Conservation (phyloP, 2,329 filamentous ascomycete genomes). For the Calonectria fujianensis region DNA sequence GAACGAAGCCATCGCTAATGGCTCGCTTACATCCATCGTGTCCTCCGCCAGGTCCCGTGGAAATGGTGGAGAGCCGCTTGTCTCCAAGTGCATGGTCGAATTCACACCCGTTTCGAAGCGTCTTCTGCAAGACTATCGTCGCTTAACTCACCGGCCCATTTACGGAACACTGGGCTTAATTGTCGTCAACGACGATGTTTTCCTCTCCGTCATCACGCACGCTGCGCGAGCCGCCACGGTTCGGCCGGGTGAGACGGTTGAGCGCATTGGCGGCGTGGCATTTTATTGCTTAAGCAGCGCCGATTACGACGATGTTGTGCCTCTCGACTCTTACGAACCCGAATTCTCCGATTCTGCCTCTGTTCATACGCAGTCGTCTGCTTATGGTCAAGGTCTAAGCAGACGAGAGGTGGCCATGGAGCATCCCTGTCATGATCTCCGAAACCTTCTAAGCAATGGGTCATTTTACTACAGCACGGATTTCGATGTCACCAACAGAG, state of each 20-base stretch:
- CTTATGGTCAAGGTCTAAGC: slow-evolving; percentile 68
- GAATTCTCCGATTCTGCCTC: slow-evolving; percentile 69
- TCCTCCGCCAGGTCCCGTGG: slow-evolving; percentile 67
- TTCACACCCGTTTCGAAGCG: slow-evolving; percentile 80
- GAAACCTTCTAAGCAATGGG: slow-evolving; percentile 93
- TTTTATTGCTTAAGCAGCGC: slow-evolving; percentile 94
- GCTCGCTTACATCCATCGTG: slow-evolving; percentile 73
- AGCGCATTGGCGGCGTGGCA: slow-evolving; percentile 89
- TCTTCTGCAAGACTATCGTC: slow-evolving; percentile 85
- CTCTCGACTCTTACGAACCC: slow-evolving; percentile 70
- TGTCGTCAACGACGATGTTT: slow-evolving; percentile 88
- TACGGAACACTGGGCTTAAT: slow-evolving; percentile 93
- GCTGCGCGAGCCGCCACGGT: slow-evolving; percentile 87
- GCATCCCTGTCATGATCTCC: slow-evolving; percentile 92
- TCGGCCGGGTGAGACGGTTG: slow-evolving; percentile 90
- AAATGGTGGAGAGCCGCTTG: slow-evolving; percentile 63
- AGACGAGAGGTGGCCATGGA: slow-evolving; percentile 83
- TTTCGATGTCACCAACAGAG: slow-evolving; percentile 94
- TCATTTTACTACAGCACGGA: slow-evolving; percentile 99
- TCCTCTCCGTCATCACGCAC: slow-evolving; percentile 90
- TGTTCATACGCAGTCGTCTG: slow-evolving; percentile 66
- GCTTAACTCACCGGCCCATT: slow-evolving; percentile 82
- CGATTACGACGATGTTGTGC: slow-evolving; percentile 87
- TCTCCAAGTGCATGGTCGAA: slow-evolving; percentile 89
- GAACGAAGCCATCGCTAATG: slow-evolving; percentile 75